Conservation (phyloP, 139 green algal species). For the Closterium sp. region DNA sequence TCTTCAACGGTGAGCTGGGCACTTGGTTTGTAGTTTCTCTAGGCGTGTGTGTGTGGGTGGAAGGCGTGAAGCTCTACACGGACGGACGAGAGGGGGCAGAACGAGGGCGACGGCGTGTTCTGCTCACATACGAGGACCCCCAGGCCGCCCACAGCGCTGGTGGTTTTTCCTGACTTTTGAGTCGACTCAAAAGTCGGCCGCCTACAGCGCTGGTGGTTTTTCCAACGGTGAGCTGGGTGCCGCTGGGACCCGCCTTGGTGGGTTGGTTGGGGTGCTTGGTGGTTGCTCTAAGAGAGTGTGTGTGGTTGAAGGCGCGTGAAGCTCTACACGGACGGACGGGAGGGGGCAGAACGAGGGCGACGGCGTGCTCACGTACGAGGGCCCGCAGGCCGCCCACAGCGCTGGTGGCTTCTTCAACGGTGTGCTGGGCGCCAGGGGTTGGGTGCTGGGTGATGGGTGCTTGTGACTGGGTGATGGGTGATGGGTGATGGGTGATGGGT, state of each 20-base stretch:
- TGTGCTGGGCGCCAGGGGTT: neutral
- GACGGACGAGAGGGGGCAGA: neutral
- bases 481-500: too few species aligned
- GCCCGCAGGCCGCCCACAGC: constrained; percentile 37
- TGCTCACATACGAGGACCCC: constrained; percentile 48
- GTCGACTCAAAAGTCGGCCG: too few species aligned
- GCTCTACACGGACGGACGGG: neutral
- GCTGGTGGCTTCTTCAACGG: constrained; percentile 50
- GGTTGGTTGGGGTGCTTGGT: neutral
- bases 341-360: constrained; percentile 39
- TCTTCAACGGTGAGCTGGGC: constrained; percentile 49
- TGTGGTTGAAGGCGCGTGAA: neutral
- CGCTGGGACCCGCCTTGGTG: too few species aligned
- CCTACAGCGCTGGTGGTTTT: constrained; percentile 40
- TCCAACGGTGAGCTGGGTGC: constrained; percentile 44
- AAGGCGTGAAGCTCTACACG: neutral
- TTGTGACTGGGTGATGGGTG: neutral
- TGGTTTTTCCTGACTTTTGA: constrained; percentile 51
- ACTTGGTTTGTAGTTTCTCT: too few species aligned
- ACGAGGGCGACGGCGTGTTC: constrained; percentile 37
- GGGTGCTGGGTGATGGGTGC: neutral
- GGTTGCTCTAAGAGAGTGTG: too few species aligned
- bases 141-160: constrained; percentile 38
- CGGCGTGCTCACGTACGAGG: constrained; percentile 44
- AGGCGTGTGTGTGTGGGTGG: neutral